A percentile compares a stretch with the other conserved stretches of the same genome.
Evolutionary conservation across 2,329 filamentous ascomycete genomes (phyloP).

Genomic region (Cephalotrichum gorgonifer): DNA sequence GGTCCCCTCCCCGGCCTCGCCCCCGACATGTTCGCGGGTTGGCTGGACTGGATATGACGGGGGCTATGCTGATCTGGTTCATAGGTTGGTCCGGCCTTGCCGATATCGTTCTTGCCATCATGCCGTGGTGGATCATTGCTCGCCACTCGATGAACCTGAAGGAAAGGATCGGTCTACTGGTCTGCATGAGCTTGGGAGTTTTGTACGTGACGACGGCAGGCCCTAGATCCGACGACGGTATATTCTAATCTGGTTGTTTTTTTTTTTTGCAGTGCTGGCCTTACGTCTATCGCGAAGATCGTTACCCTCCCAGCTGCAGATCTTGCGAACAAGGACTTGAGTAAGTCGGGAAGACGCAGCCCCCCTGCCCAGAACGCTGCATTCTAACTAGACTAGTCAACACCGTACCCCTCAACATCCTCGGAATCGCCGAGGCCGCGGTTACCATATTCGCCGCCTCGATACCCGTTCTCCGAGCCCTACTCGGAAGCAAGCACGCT

Average conservation of each 20-base stretch:
- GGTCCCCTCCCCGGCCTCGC: background rate
- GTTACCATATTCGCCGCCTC: constrained; percentile 9
- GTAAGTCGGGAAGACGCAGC: background rate
- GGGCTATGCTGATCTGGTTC: background rate
- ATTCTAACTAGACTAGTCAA: constrained; percentile 7
- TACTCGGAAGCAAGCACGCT: constrained; percentile 9
- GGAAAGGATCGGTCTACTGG: constrained; percentile 27
- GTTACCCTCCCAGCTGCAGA: constrained; percentile 12
- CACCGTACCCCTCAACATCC: constrained; percentile 10
- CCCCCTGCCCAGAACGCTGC: background rate
- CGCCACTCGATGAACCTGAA: constrained; percentile 24
- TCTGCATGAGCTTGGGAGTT: constrained; percentile 32
- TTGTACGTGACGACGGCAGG: constrained; percentile 18
- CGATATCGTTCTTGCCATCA: constrained; percentile 26
- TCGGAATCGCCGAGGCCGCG: constrained; percentile 11
- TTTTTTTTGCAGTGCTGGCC: constrained; percentile 22
- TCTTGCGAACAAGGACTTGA: background rate
- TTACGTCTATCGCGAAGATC: constrained; percentile 20
- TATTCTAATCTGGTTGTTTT: background rate
- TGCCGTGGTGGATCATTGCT: constrained; percentile 31
- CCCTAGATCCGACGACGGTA: background rate
- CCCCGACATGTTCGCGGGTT: background rate
- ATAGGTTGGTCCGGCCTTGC: constrained; percentile 21
- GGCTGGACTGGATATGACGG: background rate
- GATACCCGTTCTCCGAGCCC: constrained; percentile 10